Conservation (phyloP, 2,329 filamentous ascomycete species). For the Alternaria postmessia region DNA sequence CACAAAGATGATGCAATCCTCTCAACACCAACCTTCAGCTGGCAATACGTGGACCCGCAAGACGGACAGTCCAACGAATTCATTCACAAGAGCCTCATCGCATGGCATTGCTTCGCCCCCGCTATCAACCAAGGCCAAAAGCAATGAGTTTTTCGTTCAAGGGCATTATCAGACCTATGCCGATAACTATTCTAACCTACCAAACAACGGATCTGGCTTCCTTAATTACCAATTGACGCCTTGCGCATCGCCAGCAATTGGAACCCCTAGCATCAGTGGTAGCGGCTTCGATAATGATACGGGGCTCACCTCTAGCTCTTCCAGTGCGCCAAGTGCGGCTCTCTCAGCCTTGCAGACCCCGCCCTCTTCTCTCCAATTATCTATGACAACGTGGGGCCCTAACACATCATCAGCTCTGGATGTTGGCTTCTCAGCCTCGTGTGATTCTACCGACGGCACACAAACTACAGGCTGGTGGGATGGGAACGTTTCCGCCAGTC, state of each 20-base stretch:
- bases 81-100: constrained; percentile 59
- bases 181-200: constrained; percentile 29
- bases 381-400: constrained; percentile 43
- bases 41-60: constrained; percentile 63
- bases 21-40: constrained; percentile 55
- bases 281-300: constrained; percentile 37
- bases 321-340: constrained; percentile 32
- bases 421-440: constrained; percentile 44
- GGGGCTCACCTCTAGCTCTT: constrained; percentile 25
- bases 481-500: constrained; percentile 15
- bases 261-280: constrained; percentile 23
- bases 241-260: constrained; percentile 43
- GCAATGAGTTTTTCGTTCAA: constrained; percentile 31
- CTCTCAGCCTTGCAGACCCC: constrained; percentile 51
- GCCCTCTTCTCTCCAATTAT: constrained; percentile 41
- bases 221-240: constrained; percentile 48
- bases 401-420: constrained; percentile 39
- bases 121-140: constrained; percentile 36
- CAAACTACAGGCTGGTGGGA: constrained; percentile 45
- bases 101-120: constrained; percentile 39
- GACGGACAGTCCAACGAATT: constrained; percentile 55
- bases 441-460: constrained; percentile 33
- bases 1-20: constrained; percentile 64
- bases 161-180: constrained; percentile 35
- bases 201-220: constrained; percentile 23